Evolutionary conservation across 441 rosid species (phyloP), one percentile per base, ranked within the genome.

Genomic region (Rhodomyrtus psidioides): DNA sequence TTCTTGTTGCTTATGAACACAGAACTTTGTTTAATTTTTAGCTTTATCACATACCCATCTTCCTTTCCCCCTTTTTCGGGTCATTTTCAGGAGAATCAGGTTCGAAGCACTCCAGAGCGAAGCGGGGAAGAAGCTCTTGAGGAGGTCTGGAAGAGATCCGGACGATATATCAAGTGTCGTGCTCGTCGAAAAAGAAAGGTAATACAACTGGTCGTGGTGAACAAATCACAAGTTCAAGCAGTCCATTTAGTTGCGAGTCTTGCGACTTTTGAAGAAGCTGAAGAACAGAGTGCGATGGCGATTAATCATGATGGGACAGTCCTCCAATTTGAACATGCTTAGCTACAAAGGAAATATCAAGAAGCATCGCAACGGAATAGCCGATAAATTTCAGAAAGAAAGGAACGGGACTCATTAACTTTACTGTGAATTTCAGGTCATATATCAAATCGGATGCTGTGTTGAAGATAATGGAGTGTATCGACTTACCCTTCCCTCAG

Each of bases 401-500:
- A 9, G 46, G 34, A 65, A 65, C 26, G 24, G 51, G 79, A 58
- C 34, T 83, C 46, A 49, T 65, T 39, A 58, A 44, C 42, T 21
- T 74, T 55, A 59, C 86, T 56, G 51, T 85, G 85, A 84, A 86
- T 83, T 91, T 88, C 94, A n/a, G n/a, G n/a, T n/a, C n/a, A n/a
- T n/a, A n/a, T n/a, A n/a, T n/a, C n/a, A n/a, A n/a, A n/a, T n/a
- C n/a, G n/a, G n/a, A n/a, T n/a, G n/a, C n/a, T n/a, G n/a, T n/a
- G n/a, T n/a, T n/a, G n/a, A n/a, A n/a, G n/a, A n/a, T n/a, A n/a
- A n/a, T n/a, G n/a, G n/a, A n/a, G n/a, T n/a, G n/a, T 91, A 93
- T 96, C 28, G 94, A 94, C 88, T 89, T 97, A 83, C 99, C 98
- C 39, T 94, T 94, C 84, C 98, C 98, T 62, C 97, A 94, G 91